These are phyloP conservation scores for Russula sp. DNA, from an alignment of 768 basidiomycete species.

Conservation along the genomic window DNA sequence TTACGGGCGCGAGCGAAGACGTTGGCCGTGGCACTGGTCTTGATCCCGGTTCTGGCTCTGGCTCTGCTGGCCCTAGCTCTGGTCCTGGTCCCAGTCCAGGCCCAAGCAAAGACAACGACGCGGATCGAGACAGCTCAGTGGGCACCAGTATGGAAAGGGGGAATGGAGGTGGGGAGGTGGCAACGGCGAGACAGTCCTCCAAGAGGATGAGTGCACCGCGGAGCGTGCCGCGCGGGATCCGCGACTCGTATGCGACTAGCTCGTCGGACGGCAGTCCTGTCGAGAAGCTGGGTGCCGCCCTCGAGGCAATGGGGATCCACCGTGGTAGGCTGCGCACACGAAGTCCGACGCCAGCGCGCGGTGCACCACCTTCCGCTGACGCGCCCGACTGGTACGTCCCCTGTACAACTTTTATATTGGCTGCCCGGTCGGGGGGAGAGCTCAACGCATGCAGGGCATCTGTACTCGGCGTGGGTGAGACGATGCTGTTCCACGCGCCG, in stretches of 20 bases:
- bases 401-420: not conserved
- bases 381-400: constrained; percentile 39
- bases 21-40: not conserved
- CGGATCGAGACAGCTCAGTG: constrained; percentile 1
- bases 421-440: not conserved
- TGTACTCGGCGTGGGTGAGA: constrained; percentile 39
- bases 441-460: constrained; percentile 26
- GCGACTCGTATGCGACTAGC: constrained; percentile 34
- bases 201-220: constrained; percentile 22
- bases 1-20: not conserved
- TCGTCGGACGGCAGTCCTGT: constrained; percentile 45
- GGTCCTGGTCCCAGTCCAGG: not conserved
- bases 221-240: constrained; percentile 23
- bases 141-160: not conserved
- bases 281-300: constrained; percentile 30
- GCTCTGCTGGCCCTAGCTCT: not conserved
- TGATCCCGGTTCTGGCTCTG: not conserved
- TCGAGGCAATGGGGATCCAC: constrained; percentile 31
- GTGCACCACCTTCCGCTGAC: constrained; percentile 21
- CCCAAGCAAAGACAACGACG: not conserved
- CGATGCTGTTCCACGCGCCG: constrained; percentile 41
- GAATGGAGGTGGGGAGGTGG: constrained; percentile 6
- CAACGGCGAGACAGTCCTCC: not conserved
- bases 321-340: constrained; percentile 47
- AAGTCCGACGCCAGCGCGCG: constrained; percentile 45